These are phyloP conservation scores for Globisporangium cederbergense DNA, from an alignment of 352 stramenopile species.

Conservation along the genomic window DNA sequence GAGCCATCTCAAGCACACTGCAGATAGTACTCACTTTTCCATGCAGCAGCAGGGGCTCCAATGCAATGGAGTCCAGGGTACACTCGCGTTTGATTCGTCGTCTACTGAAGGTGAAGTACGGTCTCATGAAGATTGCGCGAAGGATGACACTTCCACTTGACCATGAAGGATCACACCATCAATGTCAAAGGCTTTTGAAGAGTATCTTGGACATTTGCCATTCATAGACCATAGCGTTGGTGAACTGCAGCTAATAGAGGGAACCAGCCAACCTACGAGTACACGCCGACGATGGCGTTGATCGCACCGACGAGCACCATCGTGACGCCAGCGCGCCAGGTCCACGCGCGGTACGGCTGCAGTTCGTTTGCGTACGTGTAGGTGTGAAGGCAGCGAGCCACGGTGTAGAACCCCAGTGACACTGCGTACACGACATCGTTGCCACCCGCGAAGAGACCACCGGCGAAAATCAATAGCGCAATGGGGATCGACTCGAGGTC, in stretches of 20 bases:
- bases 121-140: too few species aligned
- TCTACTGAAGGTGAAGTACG: too few species aligned
- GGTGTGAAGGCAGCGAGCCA: conserved; percentile 32
- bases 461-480: conserved; percentile 32
- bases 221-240: too few species aligned
- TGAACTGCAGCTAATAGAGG: not conserved
- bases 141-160: too few species aligned
- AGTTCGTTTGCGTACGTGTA: conserved; percentile 41
- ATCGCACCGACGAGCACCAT: not conserved
- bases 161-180: too few species aligned
- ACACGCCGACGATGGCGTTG: not conserved
- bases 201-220: too few species aligned
- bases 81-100: too few species aligned
- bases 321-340: not conserved
- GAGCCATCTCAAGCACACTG: not conserved
- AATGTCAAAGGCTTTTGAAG: too few species aligned
- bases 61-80: too few species aligned
- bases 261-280: not conserved
- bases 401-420: conserved; percentile 31
- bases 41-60: too few species aligned
- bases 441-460: conserved; percentile 26
- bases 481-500: conserved; percentile 47
- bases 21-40: too few species aligned
- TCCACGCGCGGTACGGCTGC: conserved; percentile 32
- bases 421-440: conserved; percentile 17